phyloP scores from a whole-genome alignment of 306 rosid genomes.

The Quercus berberidifolia region DNA sequence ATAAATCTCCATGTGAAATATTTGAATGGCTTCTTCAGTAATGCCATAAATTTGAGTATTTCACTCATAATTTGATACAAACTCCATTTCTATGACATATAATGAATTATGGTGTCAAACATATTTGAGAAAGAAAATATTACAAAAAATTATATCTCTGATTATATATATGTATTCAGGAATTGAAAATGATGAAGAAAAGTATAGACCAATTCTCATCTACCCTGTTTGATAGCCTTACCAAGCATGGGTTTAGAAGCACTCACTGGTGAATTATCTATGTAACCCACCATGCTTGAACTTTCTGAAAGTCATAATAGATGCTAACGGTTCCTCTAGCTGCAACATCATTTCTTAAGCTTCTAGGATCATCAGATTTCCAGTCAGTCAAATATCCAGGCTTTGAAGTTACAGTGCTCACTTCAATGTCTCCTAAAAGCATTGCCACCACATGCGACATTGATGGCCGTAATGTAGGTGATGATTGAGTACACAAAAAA shows the following conservation, averaged over 20 bases:
- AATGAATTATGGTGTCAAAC: no score
- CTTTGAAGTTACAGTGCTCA: constrained; percentile 40
- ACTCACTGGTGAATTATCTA: constrained; percentile 15
- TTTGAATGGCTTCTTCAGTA: background rate
- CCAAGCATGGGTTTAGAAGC: constrained; percentile 25
- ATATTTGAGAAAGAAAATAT: background rate
- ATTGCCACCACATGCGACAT: constrained; percentile 79
- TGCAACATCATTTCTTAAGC: constrained; percentile 15
- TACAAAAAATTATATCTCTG: background rate
- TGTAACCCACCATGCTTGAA: constrained; percentile 29
- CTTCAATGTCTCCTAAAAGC: constrained; percentile 66
- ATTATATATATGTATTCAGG: background rate
- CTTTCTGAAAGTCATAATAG: constrained; percentile 15
- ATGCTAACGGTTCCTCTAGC: constrained; percentile 28
- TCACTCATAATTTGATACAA: no score
- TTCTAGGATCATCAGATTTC: constrained; percentile 49
- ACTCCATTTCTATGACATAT: no score
- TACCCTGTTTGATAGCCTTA: constrained; percentile 23
- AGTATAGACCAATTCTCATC: constrained; percentile 21
- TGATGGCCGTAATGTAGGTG: constrained; percentile 51
- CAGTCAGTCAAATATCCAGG: constrained; percentile 70
- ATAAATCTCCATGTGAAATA: no score
- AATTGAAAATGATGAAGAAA: background rate
- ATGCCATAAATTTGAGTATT: background rate
- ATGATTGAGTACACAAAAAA: constrained; percentile 61